phyloP scores from a whole-genome alignment of 495 filamentous ascomycete species.

The Aspergillus diversus region DNA sequence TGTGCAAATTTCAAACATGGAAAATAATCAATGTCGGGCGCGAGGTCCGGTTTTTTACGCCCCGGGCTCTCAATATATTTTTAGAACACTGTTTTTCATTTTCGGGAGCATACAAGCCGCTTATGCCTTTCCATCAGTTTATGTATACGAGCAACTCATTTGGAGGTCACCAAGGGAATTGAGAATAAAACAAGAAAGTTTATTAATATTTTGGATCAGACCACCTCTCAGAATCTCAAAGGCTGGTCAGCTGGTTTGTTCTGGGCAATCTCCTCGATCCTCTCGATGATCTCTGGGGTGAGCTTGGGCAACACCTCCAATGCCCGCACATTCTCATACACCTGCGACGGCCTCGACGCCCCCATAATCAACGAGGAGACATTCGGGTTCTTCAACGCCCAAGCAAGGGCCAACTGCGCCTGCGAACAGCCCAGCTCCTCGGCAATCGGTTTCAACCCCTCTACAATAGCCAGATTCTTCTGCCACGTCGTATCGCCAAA shows the following conservation, averaged over 20 bases:
- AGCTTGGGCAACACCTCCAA: slow-evolving; percentile 62
- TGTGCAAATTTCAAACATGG: no score
- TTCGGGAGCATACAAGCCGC: no score
- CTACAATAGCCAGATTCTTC: slow-evolving; percentile 27
- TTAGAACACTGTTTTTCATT: no score
- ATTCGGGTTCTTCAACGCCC: slow-evolving; percentile 76
- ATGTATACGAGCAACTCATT: no score
- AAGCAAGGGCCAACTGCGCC: slow-evolving; percentile 72
- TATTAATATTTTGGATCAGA: no score
- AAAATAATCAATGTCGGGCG: no score
- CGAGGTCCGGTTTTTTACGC: no score
- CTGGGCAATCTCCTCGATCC: slow-evolving; percentile 66
- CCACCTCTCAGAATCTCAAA: no score
- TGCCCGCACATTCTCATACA: slow-evolving; percentile 69
- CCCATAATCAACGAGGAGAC: slow-evolving; percentile 77
- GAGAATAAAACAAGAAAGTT: no score
- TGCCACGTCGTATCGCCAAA: slow-evolving; percentile 30
- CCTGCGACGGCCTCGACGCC: slow-evolving; percentile 70
- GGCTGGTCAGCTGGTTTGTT: slow-evolving; percentile 57
- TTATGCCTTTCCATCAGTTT: no score
- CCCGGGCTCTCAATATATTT: no score
- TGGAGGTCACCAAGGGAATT: no score
- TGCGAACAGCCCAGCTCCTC: slow-evolving; percentile 65
- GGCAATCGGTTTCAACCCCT: slow-evolving; percentile 53
- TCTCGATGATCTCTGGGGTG: slow-evolving; percentile 65